Evolutionary conservation across 192 early-diverging fungal genomes (phyloP).

Genomic region (Gamsiella multidivaricata): DNA sequence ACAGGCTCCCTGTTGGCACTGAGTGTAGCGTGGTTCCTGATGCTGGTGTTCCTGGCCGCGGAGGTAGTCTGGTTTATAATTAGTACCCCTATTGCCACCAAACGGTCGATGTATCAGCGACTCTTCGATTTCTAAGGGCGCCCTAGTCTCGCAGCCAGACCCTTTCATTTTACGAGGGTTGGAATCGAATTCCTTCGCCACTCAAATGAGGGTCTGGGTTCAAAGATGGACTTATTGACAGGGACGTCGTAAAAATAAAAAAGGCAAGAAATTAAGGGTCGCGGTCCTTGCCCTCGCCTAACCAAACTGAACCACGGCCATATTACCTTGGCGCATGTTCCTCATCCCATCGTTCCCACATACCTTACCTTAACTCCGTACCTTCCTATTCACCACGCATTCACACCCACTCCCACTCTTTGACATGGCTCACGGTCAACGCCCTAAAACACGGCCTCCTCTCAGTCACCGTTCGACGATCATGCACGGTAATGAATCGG

Average conservation of each 20-base stretch:
- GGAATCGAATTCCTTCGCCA: not conserved
- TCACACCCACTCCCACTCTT: not conserved
- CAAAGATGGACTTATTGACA: not conserved
- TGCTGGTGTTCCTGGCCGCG: slow-evolving; percentile 9
- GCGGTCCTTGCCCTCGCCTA: not conserved
- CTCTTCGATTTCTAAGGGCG: slow-evolving; percentile 26
- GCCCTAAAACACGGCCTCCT: not conserved
- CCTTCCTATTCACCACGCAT: not conserved
- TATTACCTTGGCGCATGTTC: too few species aligned
- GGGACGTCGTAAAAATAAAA: slow-evolving; percentile 2
- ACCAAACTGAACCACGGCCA: too few species aligned
- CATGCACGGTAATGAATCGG: not conserved
- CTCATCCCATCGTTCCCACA: not conserved
- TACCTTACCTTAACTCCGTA: not conserved
- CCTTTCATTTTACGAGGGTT: slow-evolving; percentile 1
- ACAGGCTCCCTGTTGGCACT: slow-evolving; percentile 12
- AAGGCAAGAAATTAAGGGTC: slow-evolving; percentile 7
- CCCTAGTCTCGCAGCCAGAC: not conserved
- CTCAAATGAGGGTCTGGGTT: slow-evolving; percentile 9
- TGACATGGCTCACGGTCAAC: not conserved
- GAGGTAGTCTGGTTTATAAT: slow-evolving; percentile 31
- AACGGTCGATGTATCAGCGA: slow-evolving; percentile 20
- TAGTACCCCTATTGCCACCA: slow-evolving; percentile 5
- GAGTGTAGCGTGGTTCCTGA: slow-evolving; percentile 22
- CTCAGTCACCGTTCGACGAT: slow-evolving; percentile 2